phyloP scores from a whole-genome alignment of 257 asterid species.

The Nemophila menziesii region DNA sequence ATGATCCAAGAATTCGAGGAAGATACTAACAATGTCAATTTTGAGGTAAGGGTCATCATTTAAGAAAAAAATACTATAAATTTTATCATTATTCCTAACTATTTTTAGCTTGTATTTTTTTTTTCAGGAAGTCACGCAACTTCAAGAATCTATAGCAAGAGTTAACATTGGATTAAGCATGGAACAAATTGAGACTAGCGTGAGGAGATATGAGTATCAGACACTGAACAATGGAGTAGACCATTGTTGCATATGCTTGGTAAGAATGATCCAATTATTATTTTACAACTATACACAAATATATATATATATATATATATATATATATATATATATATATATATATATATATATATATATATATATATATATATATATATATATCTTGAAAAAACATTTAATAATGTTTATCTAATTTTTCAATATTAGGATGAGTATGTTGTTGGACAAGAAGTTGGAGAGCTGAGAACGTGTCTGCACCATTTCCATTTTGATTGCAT shows the following conservation, averaged over 20 bases:
- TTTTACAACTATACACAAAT: neutral
- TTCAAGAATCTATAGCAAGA: neutral
- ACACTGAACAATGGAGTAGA: neutral
- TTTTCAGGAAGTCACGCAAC: neutral
- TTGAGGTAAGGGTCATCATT: no score
- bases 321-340: no score
- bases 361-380: no score
- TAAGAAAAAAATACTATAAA: no score
- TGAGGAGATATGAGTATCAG: neutral
- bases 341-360: no score
- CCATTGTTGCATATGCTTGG: constrained; percentile 6
- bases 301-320: no score
- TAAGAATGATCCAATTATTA: neutral
- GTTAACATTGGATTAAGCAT: neutral
- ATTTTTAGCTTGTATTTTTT: neutral
- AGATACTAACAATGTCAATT: constrained; percentile 4
- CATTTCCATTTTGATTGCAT: constrained; percentile 12
- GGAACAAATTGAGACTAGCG: neutral
- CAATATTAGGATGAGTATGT: constrained; percentile 4
- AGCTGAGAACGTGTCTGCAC: constrained; percentile 3
- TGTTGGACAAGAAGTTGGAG: constrained; percentile 4
- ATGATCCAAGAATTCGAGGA: neutral
- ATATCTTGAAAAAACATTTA: no score
- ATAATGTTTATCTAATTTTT: no score
- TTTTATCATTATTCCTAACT: no score